Percentiles rank a stretch among this genome's conserved stretches.
Evolutionary conservation across 2,329 filamentous ascomycete genomes (phyloP).

Genomic region (Aspergillus udagawae): DNA sequence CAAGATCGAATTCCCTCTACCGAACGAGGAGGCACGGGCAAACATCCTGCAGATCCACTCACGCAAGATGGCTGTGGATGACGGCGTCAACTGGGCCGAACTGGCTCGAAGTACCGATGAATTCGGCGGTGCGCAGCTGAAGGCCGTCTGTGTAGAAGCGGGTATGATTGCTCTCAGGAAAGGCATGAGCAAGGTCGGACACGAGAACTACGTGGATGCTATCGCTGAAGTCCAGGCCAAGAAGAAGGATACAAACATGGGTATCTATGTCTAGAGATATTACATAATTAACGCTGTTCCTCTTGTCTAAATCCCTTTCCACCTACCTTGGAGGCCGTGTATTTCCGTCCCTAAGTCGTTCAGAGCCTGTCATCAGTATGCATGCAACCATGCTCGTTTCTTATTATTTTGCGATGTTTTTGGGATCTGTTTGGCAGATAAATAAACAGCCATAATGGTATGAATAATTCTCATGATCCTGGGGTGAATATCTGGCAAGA

Average conservation of each 20-base stretch:
- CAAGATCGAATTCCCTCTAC: conserved; percentile 97
- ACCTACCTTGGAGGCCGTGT: conserved; percentile 2
- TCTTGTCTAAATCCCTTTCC: neutral
- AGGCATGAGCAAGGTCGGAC: conserved; percentile 93
- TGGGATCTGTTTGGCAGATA: neutral
- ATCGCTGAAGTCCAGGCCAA: conserved; percentile 84
- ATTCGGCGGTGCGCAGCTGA: conserved; percentile 95
- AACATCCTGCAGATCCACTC: conserved; percentile 98
- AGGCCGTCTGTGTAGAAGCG: conserved; percentile 97
- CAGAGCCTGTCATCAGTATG: neutral
- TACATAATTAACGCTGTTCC: conserved; percentile 2
- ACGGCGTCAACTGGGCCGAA: conserved; percentile 92
- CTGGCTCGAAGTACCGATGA: conserved; percentile 95
- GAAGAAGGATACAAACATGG: conserved; percentile 74
- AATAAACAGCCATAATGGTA: neutral
- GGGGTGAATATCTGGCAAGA: neutral
- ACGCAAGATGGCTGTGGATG: conserved; percentile 95
- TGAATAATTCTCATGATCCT: neutral
- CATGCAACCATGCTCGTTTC: neutral
- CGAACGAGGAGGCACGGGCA: conserved; percentile 94
- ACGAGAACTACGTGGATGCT: conserved; percentile 98
- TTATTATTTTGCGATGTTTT: neutral
- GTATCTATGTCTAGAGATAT: conserved; percentile 40
- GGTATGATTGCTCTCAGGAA: conserved; percentile 97
- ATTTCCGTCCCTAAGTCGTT: conserved; percentile 3